phyloP scores from a whole-genome alignment of 768 basidiomycete genomes.

The Leccinum arenicola region DNA sequence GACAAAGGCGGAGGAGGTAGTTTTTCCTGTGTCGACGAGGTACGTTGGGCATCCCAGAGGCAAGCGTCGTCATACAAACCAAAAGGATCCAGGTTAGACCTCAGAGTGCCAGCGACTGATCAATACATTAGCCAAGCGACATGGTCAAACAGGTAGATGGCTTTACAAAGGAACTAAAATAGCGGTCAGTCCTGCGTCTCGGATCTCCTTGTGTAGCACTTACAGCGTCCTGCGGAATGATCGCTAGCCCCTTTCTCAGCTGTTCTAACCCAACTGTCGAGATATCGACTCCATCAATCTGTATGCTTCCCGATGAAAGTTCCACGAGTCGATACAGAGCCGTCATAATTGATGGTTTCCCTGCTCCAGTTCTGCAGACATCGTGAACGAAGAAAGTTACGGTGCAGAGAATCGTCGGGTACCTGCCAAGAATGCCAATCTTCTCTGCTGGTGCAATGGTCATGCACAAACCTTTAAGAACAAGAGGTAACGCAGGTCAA shows the following conservation, averaged over 20 bases:
- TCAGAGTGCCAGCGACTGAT: conserved; percentile 72
- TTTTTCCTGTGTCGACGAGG: conserved; percentile 55
- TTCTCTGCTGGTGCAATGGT: conserved; percentile 75
- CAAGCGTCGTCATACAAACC: conserved; percentile 72
- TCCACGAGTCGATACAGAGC: conserved; percentile 87
- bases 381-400: neutral
- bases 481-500: conserved; percentile 80
- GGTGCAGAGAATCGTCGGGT: conserved; percentile 7
- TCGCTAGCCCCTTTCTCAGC: conserved; percentile 63
- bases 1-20: conserved; percentile 28
- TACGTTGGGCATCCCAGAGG: conserved; percentile 85
- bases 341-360: conserved; percentile 88
- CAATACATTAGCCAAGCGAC: conserved; percentile 10
- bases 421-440: conserved; percentile 84
- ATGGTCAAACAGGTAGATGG: neutral
- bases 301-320: conserved; percentile 69
- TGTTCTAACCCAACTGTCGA: conserved; percentile 79
- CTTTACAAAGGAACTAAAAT: conserved; percentile 39
- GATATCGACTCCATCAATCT: conserved; percentile 82
- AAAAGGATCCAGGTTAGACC: conserved; percentile 91
- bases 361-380: conserved; percentile 67
- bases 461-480: conserved; percentile 81
- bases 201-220: neutral
- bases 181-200: neutral
- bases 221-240: conserved; percentile 75